A percentile compares a stretch with the other conserved stretches of the same genome.
Evolutionary conservation across 768 basidiomycete genomes (phyloP).

Genomic region (Obba rivulosa): DNA sequence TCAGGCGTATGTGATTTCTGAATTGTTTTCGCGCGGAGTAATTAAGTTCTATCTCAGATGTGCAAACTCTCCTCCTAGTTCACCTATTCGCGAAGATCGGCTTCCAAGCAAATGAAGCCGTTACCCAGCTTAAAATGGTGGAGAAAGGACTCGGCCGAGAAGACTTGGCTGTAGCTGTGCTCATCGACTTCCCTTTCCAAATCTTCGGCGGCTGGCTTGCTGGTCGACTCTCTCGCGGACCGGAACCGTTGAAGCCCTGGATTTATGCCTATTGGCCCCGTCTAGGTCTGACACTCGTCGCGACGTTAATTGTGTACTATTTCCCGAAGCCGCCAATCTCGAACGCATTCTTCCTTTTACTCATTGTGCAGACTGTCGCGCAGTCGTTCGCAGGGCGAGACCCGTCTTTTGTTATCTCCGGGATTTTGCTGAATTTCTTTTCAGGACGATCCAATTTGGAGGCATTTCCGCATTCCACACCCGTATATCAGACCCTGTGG

Average conservation of each 20-base stretch:
- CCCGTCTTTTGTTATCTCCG: neutral
- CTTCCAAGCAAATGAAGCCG: conserved; percentile 90
- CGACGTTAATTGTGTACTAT: conserved; percentile 72
- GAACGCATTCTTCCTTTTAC: conserved; percentile 69
- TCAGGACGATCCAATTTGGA: conserved; percentile 96
- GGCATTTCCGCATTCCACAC: conserved; percentile 99
- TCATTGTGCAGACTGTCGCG: conserved; percentile 78
- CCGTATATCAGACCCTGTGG: conserved; percentile 89
- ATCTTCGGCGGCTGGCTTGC: conserved; percentile 93
- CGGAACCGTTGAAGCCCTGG: conserved; percentile 81
- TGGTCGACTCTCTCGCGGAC: conserved; percentile 84
- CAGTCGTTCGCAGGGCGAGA: conserved; percentile 82
- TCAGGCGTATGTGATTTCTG: conserved; percentile 63
- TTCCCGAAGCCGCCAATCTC: conserved; percentile 80
- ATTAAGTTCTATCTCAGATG: conserved; percentile 48
- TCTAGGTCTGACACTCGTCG: conserved; percentile 63
- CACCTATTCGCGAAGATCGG: conserved; percentile 93
- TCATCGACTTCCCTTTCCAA: conserved; percentile 98
- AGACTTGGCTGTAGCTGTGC: conserved; percentile 90
- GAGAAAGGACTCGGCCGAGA: conserved; percentile 96
- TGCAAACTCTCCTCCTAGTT: conserved; percentile 80
- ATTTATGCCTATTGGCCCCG: conserved; percentile 88
- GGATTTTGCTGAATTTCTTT: neutral
- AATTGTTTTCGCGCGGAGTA: no score
- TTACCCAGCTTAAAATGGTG: conserved; percentile 87